phyloP scores from a whole-genome alignment of 1,139 yeast genomes.

The Debaryomycetaceae sp. region DNA sequence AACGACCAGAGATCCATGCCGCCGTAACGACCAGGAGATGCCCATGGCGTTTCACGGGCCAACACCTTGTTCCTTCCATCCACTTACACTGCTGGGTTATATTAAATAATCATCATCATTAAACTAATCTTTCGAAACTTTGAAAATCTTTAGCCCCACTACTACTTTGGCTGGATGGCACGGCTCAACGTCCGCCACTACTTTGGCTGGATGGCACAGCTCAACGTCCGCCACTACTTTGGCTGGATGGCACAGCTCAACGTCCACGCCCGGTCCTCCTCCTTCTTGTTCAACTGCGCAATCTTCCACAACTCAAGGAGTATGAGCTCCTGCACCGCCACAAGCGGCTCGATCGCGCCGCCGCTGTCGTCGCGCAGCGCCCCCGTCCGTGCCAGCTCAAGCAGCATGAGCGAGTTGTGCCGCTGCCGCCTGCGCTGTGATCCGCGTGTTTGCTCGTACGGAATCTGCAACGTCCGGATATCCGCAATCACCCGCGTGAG shows the following conservation, averaged over 20 bases:
- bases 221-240: constrained; percentile 6
- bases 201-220: too few species aligned
- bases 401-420: constrained; percentile 6
- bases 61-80: too few species aligned
- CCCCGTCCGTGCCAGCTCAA: background rate
- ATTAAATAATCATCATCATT: too few species aligned
- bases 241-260: constrained; percentile 50
- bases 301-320: constrained; percentile 63
- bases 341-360: constrained; percentile 23
- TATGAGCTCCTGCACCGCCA: constrained; percentile 51
- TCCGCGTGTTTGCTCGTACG: constrained; percentile 28
- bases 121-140: too few species aligned
- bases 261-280: constrained; percentile 63
- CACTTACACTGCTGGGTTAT: too few species aligned
- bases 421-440: too few species aligned
- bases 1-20: too few species aligned
- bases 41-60: too few species aligned
- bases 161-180: too few species aligned
- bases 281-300: constrained; percentile 45
- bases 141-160: too few species aligned
- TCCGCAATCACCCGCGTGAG: constrained; percentile 68
- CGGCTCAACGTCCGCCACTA: constrained; percentile 18
- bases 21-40: too few species aligned
- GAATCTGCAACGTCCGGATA: constrained; percentile 64
- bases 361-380: background rate